phyloP scores from a whole-genome alignment of 177 flowering plant genomes.

The Vitis hybrid region DNA sequence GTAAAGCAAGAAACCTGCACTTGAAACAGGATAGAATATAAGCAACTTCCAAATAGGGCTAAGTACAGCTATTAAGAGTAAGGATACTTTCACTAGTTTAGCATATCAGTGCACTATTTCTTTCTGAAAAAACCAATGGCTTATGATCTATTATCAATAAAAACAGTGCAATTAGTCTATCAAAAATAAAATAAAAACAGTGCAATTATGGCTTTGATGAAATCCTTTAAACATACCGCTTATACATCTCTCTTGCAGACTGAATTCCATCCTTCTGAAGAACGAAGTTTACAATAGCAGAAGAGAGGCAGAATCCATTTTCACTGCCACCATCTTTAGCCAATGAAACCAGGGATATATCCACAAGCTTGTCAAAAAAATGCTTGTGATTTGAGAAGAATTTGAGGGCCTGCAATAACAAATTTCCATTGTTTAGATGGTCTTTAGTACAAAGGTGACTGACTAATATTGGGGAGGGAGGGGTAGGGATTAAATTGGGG shows the following conservation, averaged over 20 bases:
- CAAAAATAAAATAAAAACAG: background rate
- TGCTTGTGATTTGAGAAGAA: constrained; percentile 53
- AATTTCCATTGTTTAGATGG: no score
- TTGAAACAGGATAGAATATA: background rate
- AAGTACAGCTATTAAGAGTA: background rate
- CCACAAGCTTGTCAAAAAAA: constrained; percentile 71
- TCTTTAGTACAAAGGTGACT: no score
- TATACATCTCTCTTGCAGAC: constrained; percentile 69
- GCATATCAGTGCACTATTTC: background rate
- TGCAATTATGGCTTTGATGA: background rate
- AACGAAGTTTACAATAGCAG: constrained; percentile 55
- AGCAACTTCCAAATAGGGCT: background rate
- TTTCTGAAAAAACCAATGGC: no score
- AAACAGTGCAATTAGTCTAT: background rate
- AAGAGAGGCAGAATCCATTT: constrained; percentile 55
- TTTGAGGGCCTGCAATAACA: constrained; percentile 62
- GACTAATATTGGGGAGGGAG: no score
- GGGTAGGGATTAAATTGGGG: no score
- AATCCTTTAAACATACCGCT: constrained; percentile 40
- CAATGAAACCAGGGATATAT: constrained; percentile 43
- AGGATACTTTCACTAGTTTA: background rate
- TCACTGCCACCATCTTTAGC: constrained; percentile 57
- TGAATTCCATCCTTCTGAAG: constrained; percentile 68
- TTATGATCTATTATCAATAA: no score
- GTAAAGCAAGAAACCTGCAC: constrained; percentile 69